A percentile compares a stretch with the other conserved stretches of the same genome.
These are phyloP conservation scores for Hyaloscypha finlandica DNA, from an alignment of 495 filamentous ascomycete species.

Conservation along the genomic window DNA sequence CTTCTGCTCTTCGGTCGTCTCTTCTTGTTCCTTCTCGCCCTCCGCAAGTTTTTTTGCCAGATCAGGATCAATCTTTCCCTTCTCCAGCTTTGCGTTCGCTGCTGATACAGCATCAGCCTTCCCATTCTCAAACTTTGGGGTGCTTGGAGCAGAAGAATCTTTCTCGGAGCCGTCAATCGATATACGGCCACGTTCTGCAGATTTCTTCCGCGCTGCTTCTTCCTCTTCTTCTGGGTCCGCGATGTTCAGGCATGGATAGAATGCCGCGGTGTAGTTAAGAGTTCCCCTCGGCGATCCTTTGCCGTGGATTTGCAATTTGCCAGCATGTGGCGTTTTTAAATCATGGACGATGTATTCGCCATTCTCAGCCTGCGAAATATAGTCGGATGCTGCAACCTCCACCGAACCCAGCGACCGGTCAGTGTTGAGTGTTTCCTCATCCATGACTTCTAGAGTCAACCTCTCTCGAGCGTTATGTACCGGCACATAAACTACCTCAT, in stretches of 20 bases:
- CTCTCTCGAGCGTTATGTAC: constrained; percentile 86
- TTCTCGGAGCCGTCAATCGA: constrained; percentile 21
- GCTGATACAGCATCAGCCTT: constrained; percentile 17
- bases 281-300: constrained; percentile 73
- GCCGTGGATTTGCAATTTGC: constrained; percentile 64
- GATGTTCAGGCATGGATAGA: constrained; percentile 86
- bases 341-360: constrained; percentile 85
- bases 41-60: constrained; percentile 44
- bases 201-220: constrained; percentile 44
- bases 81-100: constrained; percentile 19
- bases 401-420: constrained; percentile 82
- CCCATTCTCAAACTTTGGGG: background rate
- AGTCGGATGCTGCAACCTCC: constrained; percentile 77
- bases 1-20: constrained; percentile 49
- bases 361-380: constrained; percentile 71
- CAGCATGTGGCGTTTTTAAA: constrained; percentile 61
- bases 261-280: constrained; percentile 82
- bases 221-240: constrained; percentile 86
- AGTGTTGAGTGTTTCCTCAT: constrained; percentile 83
- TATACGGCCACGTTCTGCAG: constrained; percentile 27
- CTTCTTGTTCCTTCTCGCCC: constrained; percentile 57
- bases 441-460: constrained; percentile 91
- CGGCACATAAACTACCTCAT: constrained; percentile 93
- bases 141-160: background rate
- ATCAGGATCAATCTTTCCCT: constrained; percentile 33